phyloP scores from a whole-genome alignment of 306 rosid species.

The Rosa lucieae region DNA sequence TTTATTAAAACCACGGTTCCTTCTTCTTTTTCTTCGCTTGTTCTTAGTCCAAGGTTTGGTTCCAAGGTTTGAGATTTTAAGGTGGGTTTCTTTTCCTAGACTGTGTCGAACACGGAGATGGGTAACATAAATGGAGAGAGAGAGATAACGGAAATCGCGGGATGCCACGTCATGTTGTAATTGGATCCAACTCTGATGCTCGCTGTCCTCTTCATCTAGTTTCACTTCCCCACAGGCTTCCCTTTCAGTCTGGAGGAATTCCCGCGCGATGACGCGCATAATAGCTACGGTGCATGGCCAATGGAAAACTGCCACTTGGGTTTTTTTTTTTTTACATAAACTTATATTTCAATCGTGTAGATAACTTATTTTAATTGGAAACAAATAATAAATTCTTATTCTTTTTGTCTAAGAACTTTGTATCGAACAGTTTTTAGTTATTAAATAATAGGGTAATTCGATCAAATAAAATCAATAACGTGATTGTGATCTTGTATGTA shows the following conservation, averaged over 20 bases:
- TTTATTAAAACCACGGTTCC: not conserved
- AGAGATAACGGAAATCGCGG: slow-evolving; percentile 9
- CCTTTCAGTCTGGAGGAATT: not conserved
- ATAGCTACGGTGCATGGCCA: not conserved
- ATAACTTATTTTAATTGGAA: too few relatives aligned
- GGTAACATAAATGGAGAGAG: not conserved
- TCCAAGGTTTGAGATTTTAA: not conserved
- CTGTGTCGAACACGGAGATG: not conserved
- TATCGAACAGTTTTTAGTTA: too few relatives aligned
- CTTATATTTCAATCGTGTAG: too few relatives aligned
- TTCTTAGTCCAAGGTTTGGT: not conserved
- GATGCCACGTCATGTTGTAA: slow-evolving; percentile 15
- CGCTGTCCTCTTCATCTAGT: not conserved
- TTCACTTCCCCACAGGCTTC: too few relatives aligned
- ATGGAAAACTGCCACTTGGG: not conserved
- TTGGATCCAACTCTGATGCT: not conserved
- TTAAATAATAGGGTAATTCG: too few relatives aligned
- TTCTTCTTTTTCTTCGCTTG: not conserved
- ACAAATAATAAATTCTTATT: too few relatives aligned
- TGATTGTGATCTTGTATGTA: too few relatives aligned
- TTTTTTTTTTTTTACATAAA: too few relatives aligned
- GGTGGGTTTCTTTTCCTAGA: not conserved
- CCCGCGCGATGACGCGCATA: not conserved
- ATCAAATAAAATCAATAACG: too few relatives aligned
- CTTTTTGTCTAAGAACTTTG: too few relatives aligned